Evolutionary conservation across 345 rosid species (phyloP).

Genomic region (Turritis glabra): DNA sequence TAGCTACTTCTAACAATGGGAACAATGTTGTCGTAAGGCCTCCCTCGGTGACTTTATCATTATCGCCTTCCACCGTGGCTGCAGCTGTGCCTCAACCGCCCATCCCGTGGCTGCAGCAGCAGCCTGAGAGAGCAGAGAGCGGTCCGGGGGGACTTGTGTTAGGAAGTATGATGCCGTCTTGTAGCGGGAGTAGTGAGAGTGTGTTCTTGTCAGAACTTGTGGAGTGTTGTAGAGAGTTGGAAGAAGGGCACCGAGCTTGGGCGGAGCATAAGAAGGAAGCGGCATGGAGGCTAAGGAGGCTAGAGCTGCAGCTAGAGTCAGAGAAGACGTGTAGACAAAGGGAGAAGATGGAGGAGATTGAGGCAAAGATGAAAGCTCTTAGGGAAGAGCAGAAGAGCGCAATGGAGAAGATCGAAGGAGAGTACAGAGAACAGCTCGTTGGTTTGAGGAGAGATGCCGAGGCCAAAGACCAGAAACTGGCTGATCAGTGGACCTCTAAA

Average conservation of each 20-base stretch:
- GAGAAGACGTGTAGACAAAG: slow-evolving; percentile 75
- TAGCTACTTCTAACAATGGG: slow-evolving; percentile 68
- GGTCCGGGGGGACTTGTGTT: slow-evolving; percentile 47
- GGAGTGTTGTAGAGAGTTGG: slow-evolving; percentile 90
- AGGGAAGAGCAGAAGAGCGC: slow-evolving; percentile 78
- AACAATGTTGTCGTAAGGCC: slow-evolving; percentile 50
- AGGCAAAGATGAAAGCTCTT: slow-evolving; percentile 75
- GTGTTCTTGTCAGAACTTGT: slow-evolving; percentile 64
- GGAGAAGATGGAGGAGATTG: slow-evolving; percentile 91
- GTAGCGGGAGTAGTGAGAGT: slow-evolving; percentile 48
- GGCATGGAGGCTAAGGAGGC: slow-evolving; percentile 86
- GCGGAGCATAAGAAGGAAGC: slow-evolving; percentile 92
- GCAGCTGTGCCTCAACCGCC: slow-evolving; percentile 64
- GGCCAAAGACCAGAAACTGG: slow-evolving; percentile 82
- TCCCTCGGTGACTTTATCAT: slow-evolving; percentile 81
- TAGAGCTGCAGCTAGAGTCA: slow-evolving; percentile 91
- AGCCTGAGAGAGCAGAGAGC: slow-evolving; percentile 48
- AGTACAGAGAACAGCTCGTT: slow-evolving; percentile 71
- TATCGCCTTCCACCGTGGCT: slow-evolving; percentile 74
- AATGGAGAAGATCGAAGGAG: slow-evolving; percentile 79
- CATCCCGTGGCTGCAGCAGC: slow-evolving; percentile 87
- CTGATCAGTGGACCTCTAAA: slow-evolving; percentile 82
- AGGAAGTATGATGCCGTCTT: slow-evolving; percentile 48
- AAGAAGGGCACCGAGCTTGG: slow-evolving; percentile 87
- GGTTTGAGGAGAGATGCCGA: slow-evolving; percentile 80